Percentiles rank a stretch among this genome's conserved stretches.
Evolutionary conservation across 208 protist genomes (phyloP).

Genomic region (Leishmania tarentolae): DNA sequence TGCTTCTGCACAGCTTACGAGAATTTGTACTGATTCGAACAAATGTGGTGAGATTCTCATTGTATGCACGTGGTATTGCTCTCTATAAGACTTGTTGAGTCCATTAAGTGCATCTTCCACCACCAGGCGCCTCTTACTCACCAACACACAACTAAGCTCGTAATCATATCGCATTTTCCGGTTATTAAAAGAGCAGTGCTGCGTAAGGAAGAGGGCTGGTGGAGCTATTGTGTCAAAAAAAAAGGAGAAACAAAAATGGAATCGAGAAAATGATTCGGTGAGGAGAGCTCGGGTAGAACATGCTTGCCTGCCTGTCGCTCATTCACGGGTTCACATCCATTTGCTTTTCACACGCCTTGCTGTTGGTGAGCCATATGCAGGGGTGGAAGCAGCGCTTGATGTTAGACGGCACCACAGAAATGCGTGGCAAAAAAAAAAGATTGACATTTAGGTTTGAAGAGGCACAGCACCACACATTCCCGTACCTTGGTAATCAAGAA

Average conservation of each 20-base stretch:
- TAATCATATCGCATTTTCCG: not conserved
- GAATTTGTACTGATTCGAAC: not conserved
- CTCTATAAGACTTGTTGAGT: not conserved
- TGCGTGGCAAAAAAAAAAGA: constrained; percentile 1
- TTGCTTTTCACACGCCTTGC: not conserved
- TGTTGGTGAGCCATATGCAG: not conserved
- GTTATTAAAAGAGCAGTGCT: not conserved
- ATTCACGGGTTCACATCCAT: not conserved
- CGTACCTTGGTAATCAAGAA: not conserved
- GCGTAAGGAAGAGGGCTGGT: not conserved
- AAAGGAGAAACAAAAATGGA: no score
- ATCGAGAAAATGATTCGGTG: no score
- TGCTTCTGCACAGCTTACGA: not conserved
- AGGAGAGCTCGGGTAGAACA: no score
- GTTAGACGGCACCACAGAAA: not conserved
- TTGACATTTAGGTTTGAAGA: not conserved
- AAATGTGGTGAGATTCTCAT: not conserved
- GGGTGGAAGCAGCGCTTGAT: not conserved
- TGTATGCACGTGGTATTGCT: not conserved
- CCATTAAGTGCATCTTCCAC: not conserved
- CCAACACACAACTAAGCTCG: not conserved
- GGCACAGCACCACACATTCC: not conserved
- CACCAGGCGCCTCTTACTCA: not conserved
- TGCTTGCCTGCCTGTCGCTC: no score
- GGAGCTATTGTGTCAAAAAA: not conserved